phyloP scores from a whole-genome alignment of 1,139 yeast species.

The Taiozyma sp. region DNA sequence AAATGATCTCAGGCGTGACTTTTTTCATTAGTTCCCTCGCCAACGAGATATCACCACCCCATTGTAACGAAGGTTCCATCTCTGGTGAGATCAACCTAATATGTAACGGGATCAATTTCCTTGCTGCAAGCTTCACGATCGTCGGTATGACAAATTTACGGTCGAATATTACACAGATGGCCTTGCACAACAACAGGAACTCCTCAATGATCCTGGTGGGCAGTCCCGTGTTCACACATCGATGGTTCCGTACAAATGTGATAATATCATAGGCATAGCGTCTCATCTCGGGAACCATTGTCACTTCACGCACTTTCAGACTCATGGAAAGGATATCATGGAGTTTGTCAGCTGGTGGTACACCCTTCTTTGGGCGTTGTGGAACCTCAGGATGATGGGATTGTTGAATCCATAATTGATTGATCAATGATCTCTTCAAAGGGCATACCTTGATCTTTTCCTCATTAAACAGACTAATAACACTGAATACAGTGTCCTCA shows the following conservation, averaged over 20 bases:
- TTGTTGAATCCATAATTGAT: conserved; percentile 27
- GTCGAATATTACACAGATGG: conserved; percentile 37
- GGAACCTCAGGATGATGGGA: conserved; percentile 16
- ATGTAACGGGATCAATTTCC: conserved; percentile 41
- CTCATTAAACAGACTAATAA: conserved; percentile 1
- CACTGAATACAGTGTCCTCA: background rate
- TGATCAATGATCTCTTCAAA: background rate
- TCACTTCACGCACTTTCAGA: conserved; percentile 19
- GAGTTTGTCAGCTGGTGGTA: background rate
- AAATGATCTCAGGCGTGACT: conserved; percentile 40
- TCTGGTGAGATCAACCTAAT: conserved; percentile 32
- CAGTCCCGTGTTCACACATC: conserved; percentile 45
- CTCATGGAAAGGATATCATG: background rate
- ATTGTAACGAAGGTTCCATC: conserved; percentile 45
- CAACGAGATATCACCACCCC: conserved; percentile 44
- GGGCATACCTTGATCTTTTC: background rate
- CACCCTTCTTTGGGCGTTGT: background rate
- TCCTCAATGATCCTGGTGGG: conserved; percentile 40
- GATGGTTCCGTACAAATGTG: conserved; percentile 42
- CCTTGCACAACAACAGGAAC: conserved; percentile 33
- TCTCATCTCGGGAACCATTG: conserved; percentile 39
- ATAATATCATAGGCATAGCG: conserved; percentile 52
- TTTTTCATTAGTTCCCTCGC: conserved; percentile 34
- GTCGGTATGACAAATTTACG: conserved; percentile 42
- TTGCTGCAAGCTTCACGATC: conserved; percentile 41